These are phyloP conservation scores for Ustilago bromivora DNA, from an alignment of 1,284 basidiomycete species.

Conservation along the genomic window DNA sequence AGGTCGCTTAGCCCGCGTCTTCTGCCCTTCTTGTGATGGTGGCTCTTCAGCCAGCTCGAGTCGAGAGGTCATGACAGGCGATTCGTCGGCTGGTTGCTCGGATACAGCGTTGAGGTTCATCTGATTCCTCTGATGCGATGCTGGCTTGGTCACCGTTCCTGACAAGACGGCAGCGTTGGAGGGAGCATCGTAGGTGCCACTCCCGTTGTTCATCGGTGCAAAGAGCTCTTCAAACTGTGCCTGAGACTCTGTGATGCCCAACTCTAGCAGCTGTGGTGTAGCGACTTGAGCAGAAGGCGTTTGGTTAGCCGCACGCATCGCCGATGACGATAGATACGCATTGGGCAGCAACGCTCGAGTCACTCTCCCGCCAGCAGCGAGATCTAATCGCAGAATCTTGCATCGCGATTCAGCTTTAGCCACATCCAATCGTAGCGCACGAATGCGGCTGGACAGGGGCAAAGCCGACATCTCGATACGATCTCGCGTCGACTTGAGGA, in stretches of 20 bases:
- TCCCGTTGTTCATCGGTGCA: conserved; percentile 18
- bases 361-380: conserved; percentile 50
- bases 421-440: conserved; percentile 52
- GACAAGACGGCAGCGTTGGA: conserved; percentile 15
- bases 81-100: conserved; percentile 48
- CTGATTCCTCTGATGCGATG: conserved; percentile 47
- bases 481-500: conserved; percentile 61
- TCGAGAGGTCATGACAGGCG: conserved; percentile 34
- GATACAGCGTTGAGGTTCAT: conserved; percentile 49
- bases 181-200: conserved; percentile 6
- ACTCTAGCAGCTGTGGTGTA: conserved; percentile 47
- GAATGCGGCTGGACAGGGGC: conserved; percentile 50
- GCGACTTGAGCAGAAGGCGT: conserved; percentile 31
- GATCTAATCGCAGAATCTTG: conserved; percentile 51
- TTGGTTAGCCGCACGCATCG: conserved; percentile 32
- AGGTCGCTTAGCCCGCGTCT: background rate
- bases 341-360: conserved; percentile 34
- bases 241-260: conserved; percentile 40
- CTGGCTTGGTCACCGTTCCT: conserved; percentile 40
- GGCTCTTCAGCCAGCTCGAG: conserved; percentile 12
- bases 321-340: conserved; percentile 33
- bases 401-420: conserved; percentile 50
- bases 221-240: conserved; percentile 50
- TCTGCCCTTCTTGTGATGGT: background rate
- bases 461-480: conserved; percentile 60